These are phyloP conservation scores for Filobasidium uniguttulatum DNA, from an alignment of 1,284 basidiomycete species.

Conservation along the genomic window DNA sequence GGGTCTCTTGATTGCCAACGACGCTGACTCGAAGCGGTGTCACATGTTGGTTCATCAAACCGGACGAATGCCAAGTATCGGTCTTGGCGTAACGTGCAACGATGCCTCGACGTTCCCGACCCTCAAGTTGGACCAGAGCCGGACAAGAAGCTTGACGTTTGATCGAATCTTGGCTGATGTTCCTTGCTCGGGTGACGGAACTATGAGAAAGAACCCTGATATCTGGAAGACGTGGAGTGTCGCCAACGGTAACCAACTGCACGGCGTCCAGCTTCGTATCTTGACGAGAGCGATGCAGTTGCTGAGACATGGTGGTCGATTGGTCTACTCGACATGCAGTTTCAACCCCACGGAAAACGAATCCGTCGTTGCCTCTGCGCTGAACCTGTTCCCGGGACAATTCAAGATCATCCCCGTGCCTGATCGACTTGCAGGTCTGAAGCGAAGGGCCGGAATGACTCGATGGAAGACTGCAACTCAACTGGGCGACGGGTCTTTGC, in stretches of 20 bases:
- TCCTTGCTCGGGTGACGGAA: slow-evolving; percentile 91
- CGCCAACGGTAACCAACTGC: slow-evolving; percentile 79
- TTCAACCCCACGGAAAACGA: slow-evolving; percentile 97
- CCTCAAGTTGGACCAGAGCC: slow-evolving; percentile 41
- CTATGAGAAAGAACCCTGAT: slow-evolving; percentile 81
- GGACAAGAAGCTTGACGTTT: slow-evolving; percentile 49
- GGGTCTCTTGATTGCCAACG: slow-evolving; percentile 37
- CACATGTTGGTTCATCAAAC: slow-evolving; percentile 97
- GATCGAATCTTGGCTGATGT: slow-evolving; percentile 95
- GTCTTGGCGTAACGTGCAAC: slow-evolving; percentile 87
- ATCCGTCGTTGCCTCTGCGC: slow-evolving; percentile 77
- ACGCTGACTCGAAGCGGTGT: slow-evolving; percentile 72
- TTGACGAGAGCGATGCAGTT: slow-evolving; percentile 82
- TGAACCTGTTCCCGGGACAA: slow-evolving; percentile 51
- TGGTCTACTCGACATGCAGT: slow-evolving; percentile 97
- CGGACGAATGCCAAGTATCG: slow-evolving; percentile 81
- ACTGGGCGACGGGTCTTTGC: slow-evolving; percentile 13
- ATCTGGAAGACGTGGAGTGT: slow-evolving; percentile 92
- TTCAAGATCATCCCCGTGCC: slow-evolving; percentile 7
- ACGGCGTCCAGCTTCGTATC: slow-evolving; percentile 79
- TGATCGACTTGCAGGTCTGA: slow-evolving; percentile 51
- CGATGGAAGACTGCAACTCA: slow-evolving; percentile 52
- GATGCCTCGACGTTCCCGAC: slow-evolving; percentile 78
- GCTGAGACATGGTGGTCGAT: slow-evolving; percentile 69
- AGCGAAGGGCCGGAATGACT: slow-evolving; percentile 59